These are phyloP conservation scores for Lagenidium giganteum DNA, from an alignment of 352 stramenopile species.

Conservation along the genomic window DNA sequence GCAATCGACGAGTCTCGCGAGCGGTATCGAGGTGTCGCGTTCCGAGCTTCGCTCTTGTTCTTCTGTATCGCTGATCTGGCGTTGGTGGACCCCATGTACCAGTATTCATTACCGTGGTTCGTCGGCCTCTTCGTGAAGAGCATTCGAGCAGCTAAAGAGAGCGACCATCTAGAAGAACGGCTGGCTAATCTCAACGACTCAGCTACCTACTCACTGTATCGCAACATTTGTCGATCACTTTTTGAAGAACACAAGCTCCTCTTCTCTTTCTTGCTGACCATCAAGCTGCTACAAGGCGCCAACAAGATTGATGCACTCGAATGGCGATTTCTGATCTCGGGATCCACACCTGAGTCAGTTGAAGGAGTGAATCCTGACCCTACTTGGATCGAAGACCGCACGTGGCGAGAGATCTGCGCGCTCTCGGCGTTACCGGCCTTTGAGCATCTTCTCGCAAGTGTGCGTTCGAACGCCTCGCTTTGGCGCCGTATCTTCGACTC, in stretches of 20 bases:
- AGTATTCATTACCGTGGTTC: constrained; percentile 94
- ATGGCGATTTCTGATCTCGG: constrained; percentile 93
- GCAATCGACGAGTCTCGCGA: constrained; percentile 89
- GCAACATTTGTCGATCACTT: constrained; percentile 90
- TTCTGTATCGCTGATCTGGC: constrained; percentile 91
- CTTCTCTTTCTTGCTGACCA: constrained; percentile 91
- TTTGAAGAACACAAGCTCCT: constrained; percentile 95
- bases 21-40: constrained; percentile 86
- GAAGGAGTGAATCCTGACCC: constrained; percentile 76
- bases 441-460: constrained; percentile 20
- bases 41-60: constrained; percentile 87
- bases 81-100: constrained; percentile 92
- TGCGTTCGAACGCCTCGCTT: constrained; percentile 17
- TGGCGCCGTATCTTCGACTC: constrained; percentile 48
- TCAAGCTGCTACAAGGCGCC: constrained; percentile 75
- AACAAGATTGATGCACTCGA: constrained; percentile 85
- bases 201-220: constrained; percentile 92
- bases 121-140: constrained; percentile 88
- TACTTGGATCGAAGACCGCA: constrained; percentile 37
- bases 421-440: constrained; percentile 33
- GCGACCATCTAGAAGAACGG: constrained; percentile 79
- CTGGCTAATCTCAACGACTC: constrained; percentile 88
- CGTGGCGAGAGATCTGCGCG: constrained; percentile 33
- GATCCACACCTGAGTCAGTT: constrained; percentile 44
- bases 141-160: constrained; percentile 76